Evolutionary conservation across 768 basidiomycete species (phyloP).

Genomic region (Daedaleopsis sinensis): DNA sequence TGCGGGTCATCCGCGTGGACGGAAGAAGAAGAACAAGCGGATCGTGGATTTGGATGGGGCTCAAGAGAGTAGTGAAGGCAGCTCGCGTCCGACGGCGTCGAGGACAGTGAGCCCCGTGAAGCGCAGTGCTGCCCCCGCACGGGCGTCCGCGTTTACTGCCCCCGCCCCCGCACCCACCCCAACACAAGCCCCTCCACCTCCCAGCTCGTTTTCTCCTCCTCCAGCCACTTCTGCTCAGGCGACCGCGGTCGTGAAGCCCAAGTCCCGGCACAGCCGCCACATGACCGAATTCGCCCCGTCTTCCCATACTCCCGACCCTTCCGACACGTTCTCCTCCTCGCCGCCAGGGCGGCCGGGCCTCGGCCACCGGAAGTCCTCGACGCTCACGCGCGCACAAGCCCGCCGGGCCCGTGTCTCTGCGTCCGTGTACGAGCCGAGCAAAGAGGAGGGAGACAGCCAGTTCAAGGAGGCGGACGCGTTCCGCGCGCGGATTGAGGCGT

Average conservation of each 20-base stretch:
- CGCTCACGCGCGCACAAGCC: slow-evolving; percentile 42
- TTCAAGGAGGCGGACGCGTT: slow-evolving; percentile 68
- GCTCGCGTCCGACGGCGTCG: slow-evolving; percentile 24
- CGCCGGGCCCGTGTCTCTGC: slow-evolving; percentile 60
- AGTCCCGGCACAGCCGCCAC: slow-evolving; percentile 48
- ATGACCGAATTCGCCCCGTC: slow-evolving; percentile 49
- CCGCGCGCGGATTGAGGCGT: slow-evolving; percentile 74
- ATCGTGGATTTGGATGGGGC: slow-evolving; percentile 78
- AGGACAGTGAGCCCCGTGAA: slow-evolving; percentile 22
- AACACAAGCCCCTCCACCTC: background rate
- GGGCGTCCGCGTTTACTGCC: background rate
- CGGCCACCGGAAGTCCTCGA: slow-evolving; percentile 22
- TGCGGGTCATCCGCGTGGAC: slow-evolving; percentile 45
- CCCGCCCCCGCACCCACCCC: background rate
- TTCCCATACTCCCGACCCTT: slow-evolving; percentile 16
- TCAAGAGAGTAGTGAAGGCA: slow-evolving; percentile 38
- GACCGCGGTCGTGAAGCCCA: slow-evolving; percentile 23
- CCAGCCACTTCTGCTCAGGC: slow-evolving; percentile 21
- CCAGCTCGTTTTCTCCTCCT: background rate
- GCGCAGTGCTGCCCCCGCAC: slow-evolving; percentile 3
- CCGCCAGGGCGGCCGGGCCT: background rate
- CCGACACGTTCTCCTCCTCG: slow-evolving; percentile 9
- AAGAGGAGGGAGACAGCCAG: slow-evolving; percentile 33
- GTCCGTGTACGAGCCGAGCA: slow-evolving; percentile 61
- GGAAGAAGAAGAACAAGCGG: slow-evolving; percentile 68